Conservation (phyloP, 2,329 filamentous ascomycete genomes). For the Metarhizium album region DNA sequence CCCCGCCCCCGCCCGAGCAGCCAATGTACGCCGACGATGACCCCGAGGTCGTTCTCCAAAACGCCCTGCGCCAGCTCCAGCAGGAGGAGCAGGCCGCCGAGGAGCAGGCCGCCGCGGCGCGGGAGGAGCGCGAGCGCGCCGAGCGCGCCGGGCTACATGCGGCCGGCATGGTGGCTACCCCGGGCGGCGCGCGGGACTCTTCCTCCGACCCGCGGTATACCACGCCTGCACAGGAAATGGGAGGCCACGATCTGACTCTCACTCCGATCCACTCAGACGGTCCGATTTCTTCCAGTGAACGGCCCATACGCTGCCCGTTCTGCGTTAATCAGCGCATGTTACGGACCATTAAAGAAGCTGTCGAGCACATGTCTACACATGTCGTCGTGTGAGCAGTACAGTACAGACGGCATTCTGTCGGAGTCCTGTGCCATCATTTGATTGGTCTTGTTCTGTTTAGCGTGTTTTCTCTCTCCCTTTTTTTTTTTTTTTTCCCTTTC, state of each 20-base stretch:
- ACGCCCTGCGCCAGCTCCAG: conserved; percentile 47
- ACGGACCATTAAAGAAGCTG: conserved; percentile 48
- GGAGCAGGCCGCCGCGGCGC: conserved; percentile 42
- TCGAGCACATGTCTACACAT: conserved; percentile 52
- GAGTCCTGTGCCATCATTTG: neutral
- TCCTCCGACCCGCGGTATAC: conserved; percentile 23
- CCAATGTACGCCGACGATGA: conserved; percentile 40
- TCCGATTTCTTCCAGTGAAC: conserved; percentile 34
- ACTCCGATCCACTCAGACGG: conserved; percentile 43
- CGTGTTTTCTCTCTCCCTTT: neutral
- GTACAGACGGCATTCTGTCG: too few relatives aligned
- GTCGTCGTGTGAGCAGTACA: conserved; percentile 36
- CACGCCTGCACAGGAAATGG: conserved; percentile 24
- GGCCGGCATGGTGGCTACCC: conserved; percentile 22
- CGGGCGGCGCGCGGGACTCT: conserved; percentile 15
- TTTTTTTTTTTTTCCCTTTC: too few relatives aligned
- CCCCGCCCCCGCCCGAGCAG: conserved; percentile 22
- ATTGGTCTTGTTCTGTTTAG: too few relatives aligned
- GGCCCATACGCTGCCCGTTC: conserved; percentile 46
- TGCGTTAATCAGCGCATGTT: conserved; percentile 53
- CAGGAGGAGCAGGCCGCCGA: conserved; percentile 49
- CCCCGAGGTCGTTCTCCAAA: conserved; percentile 47
- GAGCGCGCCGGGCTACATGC: conserved; percentile 26
- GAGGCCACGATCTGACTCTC: conserved; percentile 33
- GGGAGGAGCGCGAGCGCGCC: conserved; percentile 40